phyloP scores from a whole-genome alignment of 176 grass and related monocot species.

The Pontederia crassipes region DNA sequence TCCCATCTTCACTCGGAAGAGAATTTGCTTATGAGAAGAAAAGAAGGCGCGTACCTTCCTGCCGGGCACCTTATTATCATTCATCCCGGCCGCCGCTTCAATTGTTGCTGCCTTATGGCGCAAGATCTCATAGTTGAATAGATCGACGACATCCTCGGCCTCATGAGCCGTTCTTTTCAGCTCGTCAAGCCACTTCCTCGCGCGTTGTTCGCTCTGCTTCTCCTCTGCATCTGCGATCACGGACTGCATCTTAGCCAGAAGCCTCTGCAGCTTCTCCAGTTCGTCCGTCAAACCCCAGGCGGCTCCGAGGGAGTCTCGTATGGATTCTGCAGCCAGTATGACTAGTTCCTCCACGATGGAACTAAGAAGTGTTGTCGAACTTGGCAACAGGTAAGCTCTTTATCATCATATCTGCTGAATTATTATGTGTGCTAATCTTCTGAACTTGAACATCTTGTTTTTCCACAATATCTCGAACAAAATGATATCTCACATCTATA shows the following conservation, averaged over 20 bases:
- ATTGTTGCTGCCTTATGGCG: conserved; percentile 2
- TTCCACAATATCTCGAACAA: no score
- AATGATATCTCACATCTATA: no score
- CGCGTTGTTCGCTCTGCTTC: neutral
- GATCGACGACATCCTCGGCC: conserved; percentile 29
- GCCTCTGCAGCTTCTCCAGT: neutral
- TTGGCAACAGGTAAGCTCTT: no score
- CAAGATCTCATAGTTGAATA: no score
- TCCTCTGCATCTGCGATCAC: conserved; percentile 12
- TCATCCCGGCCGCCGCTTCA: neutral
- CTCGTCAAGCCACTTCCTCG: conserved; percentile 13
- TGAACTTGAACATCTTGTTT: no score
- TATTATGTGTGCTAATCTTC: no score
- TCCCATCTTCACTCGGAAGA: conserved; percentile 9
- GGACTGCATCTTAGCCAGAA: neutral
- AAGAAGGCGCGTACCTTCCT: neutral
- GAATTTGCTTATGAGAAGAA: neutral
- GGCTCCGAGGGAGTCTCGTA: neutral
- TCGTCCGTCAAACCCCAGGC: conserved; percentile 14
- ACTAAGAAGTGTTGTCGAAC: no score
- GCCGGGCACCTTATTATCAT: neutral
- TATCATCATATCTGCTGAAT: no score
- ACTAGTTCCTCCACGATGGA: no score
- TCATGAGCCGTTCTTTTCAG: conserved; percentile 17
- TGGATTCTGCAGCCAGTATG: neutral